phyloP scores from a whole-genome alignment of 768 basidiomycete species.

The Panaeolus papilionaceus region DNA sequence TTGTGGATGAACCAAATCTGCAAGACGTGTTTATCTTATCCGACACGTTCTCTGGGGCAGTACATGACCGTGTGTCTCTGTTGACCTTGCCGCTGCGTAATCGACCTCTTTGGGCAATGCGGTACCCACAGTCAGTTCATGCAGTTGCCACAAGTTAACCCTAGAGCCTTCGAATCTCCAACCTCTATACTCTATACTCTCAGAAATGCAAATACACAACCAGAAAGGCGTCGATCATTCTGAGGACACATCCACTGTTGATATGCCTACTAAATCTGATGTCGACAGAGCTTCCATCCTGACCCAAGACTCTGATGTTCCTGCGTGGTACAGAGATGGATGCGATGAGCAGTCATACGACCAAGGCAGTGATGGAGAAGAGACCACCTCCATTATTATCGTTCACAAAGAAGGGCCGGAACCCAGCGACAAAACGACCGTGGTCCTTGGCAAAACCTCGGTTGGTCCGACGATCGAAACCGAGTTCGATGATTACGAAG shows the following conservation, averaged over 20 bases:
- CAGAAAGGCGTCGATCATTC: neutral
- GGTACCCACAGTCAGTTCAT: neutral
- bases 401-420: neutral
- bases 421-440: neutral
- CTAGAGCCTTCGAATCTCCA: neutral
- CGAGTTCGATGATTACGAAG: neutral
- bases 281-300: neutral
- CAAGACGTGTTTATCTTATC: neutral
- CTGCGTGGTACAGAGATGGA: constrained; percentile 3
- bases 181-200: neutral
- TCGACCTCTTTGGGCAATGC: constrained; percentile 6
- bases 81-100: neutral
- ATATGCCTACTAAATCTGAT: neutral
- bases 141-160: neutral
- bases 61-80: constrained; percentile 1
- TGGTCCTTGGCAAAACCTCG: neutral
- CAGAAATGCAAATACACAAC: neutral
- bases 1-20: too few species aligned
- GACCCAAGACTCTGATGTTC: neutral
- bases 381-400: neutral
- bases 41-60: neutral
- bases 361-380: neutral
- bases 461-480: neutral
- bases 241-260: neutral
- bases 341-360: neutral